Percentiles rank a stretch among this genome's conserved stretches.
These are phyloP conservation scores for Colletotrichum somersetense DNA, from an alignment of 2,329 filamentous ascomycete genomes.

Conservation along the genomic window DNA sequence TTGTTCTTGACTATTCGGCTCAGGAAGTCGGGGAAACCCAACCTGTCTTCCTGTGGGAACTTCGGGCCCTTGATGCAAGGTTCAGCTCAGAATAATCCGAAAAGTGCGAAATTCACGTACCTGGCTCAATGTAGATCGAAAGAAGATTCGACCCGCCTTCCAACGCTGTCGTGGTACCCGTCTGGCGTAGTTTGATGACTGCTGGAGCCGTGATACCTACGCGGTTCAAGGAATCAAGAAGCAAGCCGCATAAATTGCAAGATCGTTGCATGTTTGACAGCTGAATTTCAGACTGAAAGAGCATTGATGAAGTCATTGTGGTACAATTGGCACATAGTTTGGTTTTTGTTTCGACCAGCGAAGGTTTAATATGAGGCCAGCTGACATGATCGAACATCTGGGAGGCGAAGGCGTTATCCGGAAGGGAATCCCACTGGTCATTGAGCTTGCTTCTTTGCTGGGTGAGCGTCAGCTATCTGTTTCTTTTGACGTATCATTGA, in stretches of 20 bases:
- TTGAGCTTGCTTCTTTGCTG: conserved; percentile 24
- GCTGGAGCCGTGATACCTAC: not conserved
- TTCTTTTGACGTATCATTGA: not conserved
- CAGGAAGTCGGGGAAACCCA: conserved; percentile 6
- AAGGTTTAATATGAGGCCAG: not conserved
- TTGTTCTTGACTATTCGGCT: conserved; percentile 10
- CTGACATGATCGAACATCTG: not conserved
- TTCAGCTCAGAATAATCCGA: not conserved
- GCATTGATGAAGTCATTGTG: not conserved
- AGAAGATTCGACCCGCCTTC: conserved; percentile 22
- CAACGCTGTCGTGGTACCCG: not conserved
- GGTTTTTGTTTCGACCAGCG: no score
- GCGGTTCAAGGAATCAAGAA: not conserved
- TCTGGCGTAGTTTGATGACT: conserved; percentile 4
- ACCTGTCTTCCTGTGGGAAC: not conserved
- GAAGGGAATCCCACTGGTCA: conserved; percentile 10
- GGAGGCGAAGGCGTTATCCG: conserved; percentile 14
- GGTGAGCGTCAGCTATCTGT: not conserved
- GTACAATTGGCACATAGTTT: conserved; percentile 8
- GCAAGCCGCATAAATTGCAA: conserved; percentile 9
- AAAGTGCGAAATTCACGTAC: not conserved
- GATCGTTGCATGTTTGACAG: not conserved
- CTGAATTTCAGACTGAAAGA: not conserved
- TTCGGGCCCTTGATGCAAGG: not conserved
- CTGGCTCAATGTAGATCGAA: conserved; percentile 23